Evolutionary conservation across 179 eudicot genomes (phyloP), one percentile per base, ranked within the genome.

Genomic region (Carnegiea gigantea): DNA sequence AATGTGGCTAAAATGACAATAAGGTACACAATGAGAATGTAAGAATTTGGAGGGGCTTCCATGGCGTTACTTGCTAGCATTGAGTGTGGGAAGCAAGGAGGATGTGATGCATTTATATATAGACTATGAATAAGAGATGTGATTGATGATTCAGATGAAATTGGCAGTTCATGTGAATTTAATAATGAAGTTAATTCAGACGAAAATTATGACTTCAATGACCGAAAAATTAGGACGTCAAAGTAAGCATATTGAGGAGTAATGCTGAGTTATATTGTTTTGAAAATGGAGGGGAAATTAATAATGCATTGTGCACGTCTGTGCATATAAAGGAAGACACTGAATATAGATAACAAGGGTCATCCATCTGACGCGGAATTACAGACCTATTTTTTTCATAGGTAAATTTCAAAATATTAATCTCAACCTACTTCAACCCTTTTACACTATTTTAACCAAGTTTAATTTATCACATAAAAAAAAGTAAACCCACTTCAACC

Each of bases 1-100:
- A 38, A 40, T n/a, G 57, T 43, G 23, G 79, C 20, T 70, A 12
- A 36, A 0, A 77, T 10, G 59, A 81, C 13, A 40, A 84, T 14
- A 40, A 83, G 20, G 73, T 80, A 64, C 60, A 77, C 38, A 70
- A 84, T 76, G 23, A 84, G 70, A 26, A 72, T 1, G 28, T 70
- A 76, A 44, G 85, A 65, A 49, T 40, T 82, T 62, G 6, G 78
- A 0, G 48, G 64, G 38, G 46, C 6, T 72, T 77, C 14, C 85
- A 85, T 85, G 76, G 44, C 40, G 70, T 40, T 23, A 36, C 33
- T 36, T 33, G 46, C 36, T 33, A 33, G 73, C 70, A 67, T 49
- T 60, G 73, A 18, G 30, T 78, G 23, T 67, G 49, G 75, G 43
- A 59, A 76, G 28, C 26, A 51, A 43, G 40, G 14, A 8, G 80